Conservation (phyloP, 805 yeast genomes). For the Suhomyces prunicola region DNA sequence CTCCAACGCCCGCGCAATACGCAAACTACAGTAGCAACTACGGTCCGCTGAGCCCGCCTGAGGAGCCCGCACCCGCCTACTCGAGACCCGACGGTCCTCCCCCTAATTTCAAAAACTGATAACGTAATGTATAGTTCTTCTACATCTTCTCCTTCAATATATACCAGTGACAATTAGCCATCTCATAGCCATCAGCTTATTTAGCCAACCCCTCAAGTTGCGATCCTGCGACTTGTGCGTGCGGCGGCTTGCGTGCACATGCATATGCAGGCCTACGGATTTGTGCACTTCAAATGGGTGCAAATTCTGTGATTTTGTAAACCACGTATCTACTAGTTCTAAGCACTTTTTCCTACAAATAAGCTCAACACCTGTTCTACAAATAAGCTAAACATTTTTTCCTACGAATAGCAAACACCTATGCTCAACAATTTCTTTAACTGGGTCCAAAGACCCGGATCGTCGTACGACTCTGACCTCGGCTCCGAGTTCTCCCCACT, state of each 20-base stretch:
- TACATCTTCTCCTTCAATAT: neutral
- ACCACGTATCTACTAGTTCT: neutral
- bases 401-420: neutral
- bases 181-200: neutral
- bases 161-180: neutral
- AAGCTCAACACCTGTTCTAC: neutral
- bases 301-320: neutral
- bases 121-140: neutral
- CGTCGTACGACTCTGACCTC: neutral
- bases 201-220: neutral
- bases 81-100: conserved; percentile 17
- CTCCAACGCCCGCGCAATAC: conserved; percentile 3
- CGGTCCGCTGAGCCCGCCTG: conserved; percentile 1
- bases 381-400: neutral
- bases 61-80: conserved; percentile 6
- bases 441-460: neutral
- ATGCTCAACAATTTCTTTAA: neutral
- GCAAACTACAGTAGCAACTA: conserved; percentile 1
- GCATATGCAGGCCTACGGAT: neutral
- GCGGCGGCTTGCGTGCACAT: no score
- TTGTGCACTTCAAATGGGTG: neutral
- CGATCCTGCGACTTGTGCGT: neutral
- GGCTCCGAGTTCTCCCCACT: neutral
- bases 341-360: no score
- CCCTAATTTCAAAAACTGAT: conserved; percentile 7